Evolutionary conservation across 2,329 filamentous ascomycete genomes (phyloP).

Genomic region (Eutypa lata): DNA sequence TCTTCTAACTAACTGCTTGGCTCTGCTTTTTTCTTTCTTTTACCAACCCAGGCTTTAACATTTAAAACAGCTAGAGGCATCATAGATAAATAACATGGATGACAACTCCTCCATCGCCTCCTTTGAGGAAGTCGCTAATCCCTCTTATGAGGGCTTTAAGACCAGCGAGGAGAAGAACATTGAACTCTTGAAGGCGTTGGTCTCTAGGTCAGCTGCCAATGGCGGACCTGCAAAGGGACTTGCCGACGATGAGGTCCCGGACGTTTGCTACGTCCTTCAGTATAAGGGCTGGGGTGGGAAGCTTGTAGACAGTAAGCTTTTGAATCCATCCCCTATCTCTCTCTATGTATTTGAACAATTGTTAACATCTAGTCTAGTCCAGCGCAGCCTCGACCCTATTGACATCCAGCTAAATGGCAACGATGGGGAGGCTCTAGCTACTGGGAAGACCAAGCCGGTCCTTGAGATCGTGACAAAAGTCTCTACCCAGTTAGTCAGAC

Average conservation of each 20-base stretch:
- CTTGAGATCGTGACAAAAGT: slow-evolving; percentile 43
- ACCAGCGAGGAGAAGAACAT: slow-evolving; percentile 8
- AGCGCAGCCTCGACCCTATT: slow-evolving; percentile 37
- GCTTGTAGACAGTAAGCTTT: slow-evolving; percentile 33
- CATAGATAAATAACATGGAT: slow-evolving; percentile 20
- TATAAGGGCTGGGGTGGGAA: slow-evolving; percentile 33
- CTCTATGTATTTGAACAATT: background rate
- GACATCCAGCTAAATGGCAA: slow-evolving; percentile 28
- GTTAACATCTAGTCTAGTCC: slow-evolving; percentile 24
- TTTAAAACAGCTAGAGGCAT: no score
- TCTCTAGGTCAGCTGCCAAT: slow-evolving; percentile 9
- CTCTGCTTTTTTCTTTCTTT: no score
- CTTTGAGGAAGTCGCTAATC: slow-evolving; percentile 29
- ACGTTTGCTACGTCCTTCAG: slow-evolving; percentile 40
- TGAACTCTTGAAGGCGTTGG: slow-evolving; percentile 12
- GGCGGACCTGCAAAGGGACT: slow-evolving; percentile 12
- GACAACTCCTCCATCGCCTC: slow-evolving; percentile 28
- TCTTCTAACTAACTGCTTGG: background rate
- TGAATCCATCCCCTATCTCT: background rate
- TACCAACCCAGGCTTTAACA: no score
- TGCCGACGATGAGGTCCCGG: slow-evolving; percentile 30
- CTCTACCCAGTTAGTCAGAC: slow-evolving; percentile 19
- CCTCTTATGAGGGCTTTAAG: background rate
- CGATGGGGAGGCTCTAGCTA: slow-evolving; percentile 13
- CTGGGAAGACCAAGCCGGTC: slow-evolving; percentile 29